Percentiles rank a stretch among this genome's conserved stretches.
Conservation (phyloP, 83 land plant genomes). For the Diphasiastrum complanatum region DNA sequence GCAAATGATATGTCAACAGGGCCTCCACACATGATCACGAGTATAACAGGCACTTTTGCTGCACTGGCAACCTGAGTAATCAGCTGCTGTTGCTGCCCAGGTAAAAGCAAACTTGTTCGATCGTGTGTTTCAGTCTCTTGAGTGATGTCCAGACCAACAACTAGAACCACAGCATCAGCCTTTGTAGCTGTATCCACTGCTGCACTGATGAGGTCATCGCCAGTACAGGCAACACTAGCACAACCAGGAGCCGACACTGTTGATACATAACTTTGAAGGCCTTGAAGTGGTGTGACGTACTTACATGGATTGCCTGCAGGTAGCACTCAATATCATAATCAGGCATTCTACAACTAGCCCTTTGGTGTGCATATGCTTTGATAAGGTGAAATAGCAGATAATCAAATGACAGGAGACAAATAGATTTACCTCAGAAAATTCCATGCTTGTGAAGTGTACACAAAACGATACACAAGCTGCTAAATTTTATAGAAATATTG, state of each 20-base stretch:
- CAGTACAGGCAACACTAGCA: constrained; percentile 37
- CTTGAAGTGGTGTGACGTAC: constrained; percentile 54
- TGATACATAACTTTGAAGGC: constrained; percentile 36
- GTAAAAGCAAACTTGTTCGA: constrained; percentile 47
- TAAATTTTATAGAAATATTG: too few species aligned
- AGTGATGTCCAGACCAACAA: constrained; percentile 62
- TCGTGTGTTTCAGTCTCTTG: constrained; percentile 55
- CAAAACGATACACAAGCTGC: too few species aligned
- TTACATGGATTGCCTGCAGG: constrained; percentile 57
- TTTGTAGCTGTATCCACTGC: constrained; percentile 43
- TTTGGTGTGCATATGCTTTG: background rate
- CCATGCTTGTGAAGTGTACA: too few species aligned
- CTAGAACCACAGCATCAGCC: constrained; percentile 59
- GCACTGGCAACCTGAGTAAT: constrained; percentile 40
- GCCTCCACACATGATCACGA: constrained; percentile 71
- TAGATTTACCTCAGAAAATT: too few species aligned
- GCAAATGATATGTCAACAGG: constrained; percentile 69
- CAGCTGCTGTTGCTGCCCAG: constrained; percentile 63
- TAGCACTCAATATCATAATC: background rate
- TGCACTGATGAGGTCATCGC: constrained; percentile 28
- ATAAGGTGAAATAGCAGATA: too few species aligned
- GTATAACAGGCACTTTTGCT: constrained; percentile 41
- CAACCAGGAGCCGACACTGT: constrained; percentile 53
- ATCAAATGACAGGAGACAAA: too few species aligned
- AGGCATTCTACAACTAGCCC: background rate